These are phyloP conservation scores for Aspergillus kassunensis DNA, from an alignment of 495 filamentous ascomycete genomes.

Conservation along the genomic window DNA sequence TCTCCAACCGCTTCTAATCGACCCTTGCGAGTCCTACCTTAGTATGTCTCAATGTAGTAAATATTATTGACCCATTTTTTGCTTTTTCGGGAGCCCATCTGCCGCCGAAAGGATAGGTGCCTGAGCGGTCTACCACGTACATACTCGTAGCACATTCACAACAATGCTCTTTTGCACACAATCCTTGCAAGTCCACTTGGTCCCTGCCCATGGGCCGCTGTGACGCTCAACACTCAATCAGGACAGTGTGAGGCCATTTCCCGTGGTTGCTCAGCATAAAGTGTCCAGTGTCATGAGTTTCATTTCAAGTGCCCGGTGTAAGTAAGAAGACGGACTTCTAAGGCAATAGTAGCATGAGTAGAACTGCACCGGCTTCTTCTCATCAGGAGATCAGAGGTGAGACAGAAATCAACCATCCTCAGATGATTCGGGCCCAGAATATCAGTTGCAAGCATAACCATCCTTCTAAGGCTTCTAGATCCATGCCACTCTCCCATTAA, in stretches of 20 bases:
- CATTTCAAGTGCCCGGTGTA: not conserved
- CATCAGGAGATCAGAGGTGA: not conserved
- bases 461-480: not conserved
- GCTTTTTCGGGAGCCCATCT: not conserved
- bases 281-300: not conserved
- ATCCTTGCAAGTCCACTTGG: no score
- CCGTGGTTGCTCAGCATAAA: not conserved
- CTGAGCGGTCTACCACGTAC: not conserved
- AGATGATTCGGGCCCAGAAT: not conserved
- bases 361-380: not conserved
- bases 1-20: not conserved
- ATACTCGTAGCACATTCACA: not conserved
- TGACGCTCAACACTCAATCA: no score
- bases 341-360: not conserved
- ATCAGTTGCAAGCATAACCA: not conserved
- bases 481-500: not conserved
- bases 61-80: not conserved
- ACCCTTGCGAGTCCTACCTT: not conserved
- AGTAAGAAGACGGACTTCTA: not conserved
- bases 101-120: not conserved
- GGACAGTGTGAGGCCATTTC: no score
- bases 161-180: no score
- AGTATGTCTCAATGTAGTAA: not conserved
- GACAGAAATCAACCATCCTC: not conserved
- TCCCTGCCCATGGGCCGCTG: no score